These are phyloP conservation scores for Neofusicoccum ribis DNA, from an alignment of 2,329 filamentous ascomycete genomes.

Conservation along the genomic window DNA sequence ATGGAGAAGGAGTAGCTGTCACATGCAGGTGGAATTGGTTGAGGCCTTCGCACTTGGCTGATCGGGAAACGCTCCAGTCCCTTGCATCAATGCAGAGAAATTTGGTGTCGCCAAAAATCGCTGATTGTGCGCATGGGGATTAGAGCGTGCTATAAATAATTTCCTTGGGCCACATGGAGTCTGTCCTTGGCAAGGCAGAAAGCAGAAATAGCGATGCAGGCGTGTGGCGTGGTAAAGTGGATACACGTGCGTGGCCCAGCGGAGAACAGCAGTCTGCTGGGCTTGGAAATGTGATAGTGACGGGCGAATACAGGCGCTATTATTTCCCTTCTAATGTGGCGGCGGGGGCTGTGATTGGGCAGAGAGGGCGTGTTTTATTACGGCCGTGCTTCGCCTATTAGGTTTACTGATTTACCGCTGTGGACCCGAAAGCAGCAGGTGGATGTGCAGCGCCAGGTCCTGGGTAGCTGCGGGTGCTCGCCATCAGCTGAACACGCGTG, in stretches of 20 bases:
- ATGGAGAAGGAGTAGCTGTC: too few relatives aligned
- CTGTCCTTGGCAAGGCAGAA: background rate
- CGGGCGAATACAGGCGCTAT: background rate
- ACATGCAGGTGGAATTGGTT: too few relatives aligned
- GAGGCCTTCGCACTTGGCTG: too few relatives aligned
- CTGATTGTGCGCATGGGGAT: background rate
- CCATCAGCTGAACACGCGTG: background rate
- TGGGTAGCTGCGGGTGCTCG: background rate
- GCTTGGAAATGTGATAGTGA: conserved; percentile 9
- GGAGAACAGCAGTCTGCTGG: background rate
- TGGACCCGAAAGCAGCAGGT: background rate
- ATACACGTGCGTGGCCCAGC: background rate
- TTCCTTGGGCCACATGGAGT: background rate
- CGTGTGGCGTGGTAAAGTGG: conserved; percentile 6
- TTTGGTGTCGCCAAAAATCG: too few relatives aligned
- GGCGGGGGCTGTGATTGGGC: background rate
- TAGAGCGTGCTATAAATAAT: background rate
- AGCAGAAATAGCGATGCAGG: background rate
- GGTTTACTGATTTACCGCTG: conserved; percentile 1
- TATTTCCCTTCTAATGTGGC: background rate
- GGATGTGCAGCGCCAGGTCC: background rate
- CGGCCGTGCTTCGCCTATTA: conserved; percentile 7
- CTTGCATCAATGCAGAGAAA: too few relatives aligned
- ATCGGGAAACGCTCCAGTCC: too few relatives aligned
- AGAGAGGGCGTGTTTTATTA: background rate